Percentiles rank a stretch among this genome's conserved stretches.
phyloP scores from a whole-genome alignment of 1,284 basidiomycete genomes.

The Laetiporus sulphureus region DNA sequence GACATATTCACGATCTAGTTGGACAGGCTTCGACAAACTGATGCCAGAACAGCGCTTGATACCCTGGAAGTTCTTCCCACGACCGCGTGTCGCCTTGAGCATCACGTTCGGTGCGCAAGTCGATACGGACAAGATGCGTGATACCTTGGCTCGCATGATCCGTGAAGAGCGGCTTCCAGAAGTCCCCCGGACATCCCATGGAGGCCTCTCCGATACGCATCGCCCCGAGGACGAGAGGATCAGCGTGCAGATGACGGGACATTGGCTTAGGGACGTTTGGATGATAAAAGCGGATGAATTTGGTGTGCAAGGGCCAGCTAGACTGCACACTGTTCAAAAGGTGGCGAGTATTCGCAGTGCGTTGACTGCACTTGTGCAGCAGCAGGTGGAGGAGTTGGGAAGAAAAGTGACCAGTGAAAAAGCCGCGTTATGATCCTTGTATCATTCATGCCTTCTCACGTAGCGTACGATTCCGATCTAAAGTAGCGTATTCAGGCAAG shows the following conservation, averaged over 20 bases:
- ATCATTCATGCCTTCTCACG: too few species aligned
- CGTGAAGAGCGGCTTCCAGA: constrained; percentile 6
- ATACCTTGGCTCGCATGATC: constrained; percentile 19
- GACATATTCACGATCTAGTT: background rate
- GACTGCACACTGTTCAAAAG: background rate
- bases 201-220: constrained; percentile 6
- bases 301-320: constrained; percentile 7
- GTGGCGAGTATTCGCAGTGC: constrained; percentile 40
- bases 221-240: constrained; percentile 8
- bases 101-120: constrained; percentile 71
- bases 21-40: constrained; percentile 82
- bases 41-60: constrained; percentile 81
- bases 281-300: too few species aligned
- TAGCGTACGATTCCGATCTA: too few species aligned
- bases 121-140: constrained; percentile 34
- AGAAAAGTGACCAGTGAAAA: constrained; percentile 19
- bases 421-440: too few species aligned
- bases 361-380: constrained; percentile 53
- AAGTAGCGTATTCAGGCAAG: too few species aligned
- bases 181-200: constrained; percentile 10
- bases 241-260: constrained; percentile 9
- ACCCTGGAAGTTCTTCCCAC: constrained; percentile 69
- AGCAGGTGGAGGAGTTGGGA: constrained; percentile 54
- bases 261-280: too few species aligned
- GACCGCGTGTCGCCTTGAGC: constrained; percentile 51